Conservation (phyloP, 345 rosid species). For the Ceriops tagal region DNA sequence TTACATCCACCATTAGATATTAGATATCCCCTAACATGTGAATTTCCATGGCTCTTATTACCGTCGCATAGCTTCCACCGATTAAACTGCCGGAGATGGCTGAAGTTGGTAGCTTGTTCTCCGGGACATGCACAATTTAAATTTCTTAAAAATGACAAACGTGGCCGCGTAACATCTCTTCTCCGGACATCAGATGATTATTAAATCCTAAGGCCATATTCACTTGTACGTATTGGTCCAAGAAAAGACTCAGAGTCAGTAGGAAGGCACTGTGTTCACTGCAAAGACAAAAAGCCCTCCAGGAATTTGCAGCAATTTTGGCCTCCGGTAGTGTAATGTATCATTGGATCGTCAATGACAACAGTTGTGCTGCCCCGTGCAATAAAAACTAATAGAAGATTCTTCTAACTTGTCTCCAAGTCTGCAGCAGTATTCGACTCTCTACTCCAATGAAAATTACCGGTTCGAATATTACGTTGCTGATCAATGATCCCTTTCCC, state of each 20-base stretch:
- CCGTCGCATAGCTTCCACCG: no score
- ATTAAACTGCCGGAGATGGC: not conserved
- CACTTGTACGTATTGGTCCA: not conserved
- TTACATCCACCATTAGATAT: no score
- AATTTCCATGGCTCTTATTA: no score
- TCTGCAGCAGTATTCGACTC: slow-evolving; percentile 1
- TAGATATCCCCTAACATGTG: no score
- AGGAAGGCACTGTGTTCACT: not conserved
- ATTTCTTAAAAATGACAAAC: slow-evolving; percentile 2
- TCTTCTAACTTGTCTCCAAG: not conserved
- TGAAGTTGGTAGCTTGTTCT: not conserved
- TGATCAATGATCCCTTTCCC: slow-evolving; percentile 67
- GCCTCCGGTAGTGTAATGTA: not conserved
- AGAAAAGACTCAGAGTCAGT: no score
- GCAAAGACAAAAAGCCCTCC: not conserved
- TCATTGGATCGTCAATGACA: not conserved
- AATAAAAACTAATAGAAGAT: not conserved
- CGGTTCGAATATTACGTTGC: slow-evolving; percentile 73
- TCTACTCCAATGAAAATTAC: slow-evolving; percentile 53
- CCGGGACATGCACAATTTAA: not conserved
- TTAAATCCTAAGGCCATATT: not conserved
- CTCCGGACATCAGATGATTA: not conserved
- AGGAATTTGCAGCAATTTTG: slow-evolving; percentile 1
- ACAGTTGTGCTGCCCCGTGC: not conserved
- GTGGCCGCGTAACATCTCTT: no score